Percentiles rank a stretch among this genome's conserved stretches.
Evolutionary conservation across 139 green algal genomes (phyloP).

Genomic region (Nannochloris sp.): DNA sequence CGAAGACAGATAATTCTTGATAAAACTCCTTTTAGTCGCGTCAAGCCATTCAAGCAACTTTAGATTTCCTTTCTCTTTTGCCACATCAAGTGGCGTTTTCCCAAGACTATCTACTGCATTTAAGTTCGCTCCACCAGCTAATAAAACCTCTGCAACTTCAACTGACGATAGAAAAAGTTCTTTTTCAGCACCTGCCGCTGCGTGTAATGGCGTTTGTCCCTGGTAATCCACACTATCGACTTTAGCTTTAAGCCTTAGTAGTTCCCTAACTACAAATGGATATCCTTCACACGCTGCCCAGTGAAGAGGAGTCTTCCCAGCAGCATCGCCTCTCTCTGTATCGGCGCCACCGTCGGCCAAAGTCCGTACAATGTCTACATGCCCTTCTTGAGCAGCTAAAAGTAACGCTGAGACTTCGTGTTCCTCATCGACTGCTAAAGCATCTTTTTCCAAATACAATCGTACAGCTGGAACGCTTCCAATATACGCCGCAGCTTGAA

Average conservation of each 20-base stretch:
- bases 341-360: background rate
- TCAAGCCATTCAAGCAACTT: too few relatives aligned
- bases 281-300: background rate
- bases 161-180: too few relatives aligned
- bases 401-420: background rate
- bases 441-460: background rate
- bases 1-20: too few relatives aligned
- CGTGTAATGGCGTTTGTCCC: too few relatives aligned
- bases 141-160: background rate
- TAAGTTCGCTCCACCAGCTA: background rate
- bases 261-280: too few relatives aligned
- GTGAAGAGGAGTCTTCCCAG: background rate
- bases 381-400: background rate
- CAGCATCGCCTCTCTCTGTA: background rate
- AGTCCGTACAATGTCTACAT: background rate
- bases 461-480: background rate
- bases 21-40: too few relatives aligned
- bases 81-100: background rate
- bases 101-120: background rate
- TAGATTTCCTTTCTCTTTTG: background rate
- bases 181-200: too few relatives aligned
- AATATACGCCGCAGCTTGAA: background rate
- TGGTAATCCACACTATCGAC: too few relatives aligned
- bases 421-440: too few relatives aligned
- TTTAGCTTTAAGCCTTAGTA: too few relatives aligned